Evolutionary conservation across 805 yeast genomes (phyloP), one percentile per base, ranked within the genome.

Genomic region (Blastobotrys americana): DNA sequence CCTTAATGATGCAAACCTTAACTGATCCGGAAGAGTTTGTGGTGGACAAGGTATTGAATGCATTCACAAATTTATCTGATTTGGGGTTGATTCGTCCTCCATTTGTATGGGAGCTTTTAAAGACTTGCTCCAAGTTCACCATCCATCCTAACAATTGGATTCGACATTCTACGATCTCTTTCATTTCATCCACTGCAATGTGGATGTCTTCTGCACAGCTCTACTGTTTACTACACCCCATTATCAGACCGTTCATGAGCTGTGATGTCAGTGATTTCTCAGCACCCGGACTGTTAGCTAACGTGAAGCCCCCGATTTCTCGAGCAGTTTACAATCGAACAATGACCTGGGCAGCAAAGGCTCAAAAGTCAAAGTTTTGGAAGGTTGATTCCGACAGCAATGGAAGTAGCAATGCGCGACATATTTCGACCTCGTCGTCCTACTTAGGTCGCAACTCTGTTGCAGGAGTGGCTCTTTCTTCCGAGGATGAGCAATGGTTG

Each of bases 101-200:
- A 3, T 69, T 69, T 41, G 61, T 75, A 27, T 77, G 82, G 75
- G 84, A 78, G 48, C 61, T 82, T 3, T 63, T 79, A 15, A 64
- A 65, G 2, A 64, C 70, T 2, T 67, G 77, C 0, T 65, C 80
- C 2, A 76, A 78, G 44, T 70, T 90, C 21, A 57, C 84, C 0
- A 61, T 89, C 5, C 97, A 89, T 58, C 97, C 97, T 0, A 89
- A 87, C 60, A 82, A 77, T 43, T 81, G 94, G 80, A 81, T 90
- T 8, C 65, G 95, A 33, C 86, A 84, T 51, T 73, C 82, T 1
- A 76, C 83, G 0, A 55, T 87, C 36, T 65, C 71, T 2, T 68
- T 88, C 41, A 68, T 88, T 1, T 67, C 83, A 2, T 72, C 82
- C 0, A 73, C 85, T 1, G 77, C 84, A 1, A 68, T 71, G 2